Evolutionary conservation across 495 filamentous ascomycete species (phyloP).

Genomic region (Neurospora hispaniola): DNA sequence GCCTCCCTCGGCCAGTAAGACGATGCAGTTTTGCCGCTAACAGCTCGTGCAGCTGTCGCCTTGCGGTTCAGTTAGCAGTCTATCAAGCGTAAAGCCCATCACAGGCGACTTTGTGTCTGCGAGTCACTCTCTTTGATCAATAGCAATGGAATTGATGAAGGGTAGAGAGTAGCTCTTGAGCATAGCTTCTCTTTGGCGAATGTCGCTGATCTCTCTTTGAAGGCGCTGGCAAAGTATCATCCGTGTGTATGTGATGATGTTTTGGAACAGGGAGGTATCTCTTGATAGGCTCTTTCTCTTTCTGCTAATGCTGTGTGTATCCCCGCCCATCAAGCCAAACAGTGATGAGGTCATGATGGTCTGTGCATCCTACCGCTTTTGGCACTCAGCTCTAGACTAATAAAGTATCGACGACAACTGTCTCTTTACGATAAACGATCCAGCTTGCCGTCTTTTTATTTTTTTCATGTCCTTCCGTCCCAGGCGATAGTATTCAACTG

Average conservation of each 20-base stretch:
- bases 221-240: background rate
- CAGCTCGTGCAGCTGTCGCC: background rate
- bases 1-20: background rate
- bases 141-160: background rate
- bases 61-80: background rate
- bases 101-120: background rate
- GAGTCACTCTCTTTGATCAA: background rate
- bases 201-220: background rate
- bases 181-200: background rate
- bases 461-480: background rate
- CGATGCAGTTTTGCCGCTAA: background rate
- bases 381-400: background rate
- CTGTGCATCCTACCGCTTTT: background rate
- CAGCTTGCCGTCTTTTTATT: background rate
- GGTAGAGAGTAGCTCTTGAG: background rate
- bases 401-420: background rate
- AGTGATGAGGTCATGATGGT: background rate
- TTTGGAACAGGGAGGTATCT: background rate
- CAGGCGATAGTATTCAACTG: background rate
- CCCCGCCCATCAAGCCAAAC: background rate
- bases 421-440: background rate
- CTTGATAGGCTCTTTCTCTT: background rate
- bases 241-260: background rate
- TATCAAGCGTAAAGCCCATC: background rate
- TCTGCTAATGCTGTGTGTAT: background rate